Evolutionary conservation across 352 stramenopile species (phyloP).

Genomic region (Blastocystis sp.): DNA sequence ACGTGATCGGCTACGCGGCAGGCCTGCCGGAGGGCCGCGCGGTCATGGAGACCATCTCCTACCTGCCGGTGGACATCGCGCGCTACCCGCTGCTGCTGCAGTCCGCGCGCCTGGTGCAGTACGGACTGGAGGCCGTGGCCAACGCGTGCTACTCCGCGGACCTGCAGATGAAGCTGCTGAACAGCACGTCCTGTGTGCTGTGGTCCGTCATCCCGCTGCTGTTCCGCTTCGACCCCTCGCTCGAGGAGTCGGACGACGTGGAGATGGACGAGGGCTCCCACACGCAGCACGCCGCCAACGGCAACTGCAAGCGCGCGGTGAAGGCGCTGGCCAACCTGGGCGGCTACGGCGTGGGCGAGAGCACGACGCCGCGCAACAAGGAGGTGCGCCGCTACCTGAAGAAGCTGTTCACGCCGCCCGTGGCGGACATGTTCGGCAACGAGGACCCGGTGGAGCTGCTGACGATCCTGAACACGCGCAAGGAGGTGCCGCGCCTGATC

Average conservation of each 20-base stretch:
- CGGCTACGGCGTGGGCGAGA: constrained; percentile 72
- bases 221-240: constrained; percentile 71
- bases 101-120: constrained; percentile 68
- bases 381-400: constrained; percentile 72
- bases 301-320: constrained; percentile 73
- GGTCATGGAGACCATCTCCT: constrained; percentile 61
- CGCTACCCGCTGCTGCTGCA: constrained; percentile 63
- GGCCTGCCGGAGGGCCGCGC: constrained; percentile 59
- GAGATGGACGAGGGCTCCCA: constrained; percentile 66
- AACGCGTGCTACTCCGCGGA: constrained; percentile 14
- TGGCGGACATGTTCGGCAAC: constrained; percentile 74
- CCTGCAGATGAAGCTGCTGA: constrained; percentile 69
- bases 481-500: constrained; percentile 75
- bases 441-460: constrained; percentile 74
- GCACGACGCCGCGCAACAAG: constrained; percentile 72
- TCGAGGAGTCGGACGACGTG: constrained; percentile 56
- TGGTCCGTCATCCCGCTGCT: constrained; percentile 71
- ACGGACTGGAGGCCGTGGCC: constrained; percentile 69
- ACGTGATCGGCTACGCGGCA: constrained; percentile 66
- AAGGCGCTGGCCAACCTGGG: constrained; percentile 75
- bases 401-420: constrained; percentile 74
- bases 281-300: constrained; percentile 74
- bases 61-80: constrained; percentile 62
- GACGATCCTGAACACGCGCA: constrained; percentile 74
- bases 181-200: constrained; percentile 68